phyloP scores from a whole-genome alignment of 2,329 filamentous ascomycete genomes.

The Aplosporella prunicola region DNA sequence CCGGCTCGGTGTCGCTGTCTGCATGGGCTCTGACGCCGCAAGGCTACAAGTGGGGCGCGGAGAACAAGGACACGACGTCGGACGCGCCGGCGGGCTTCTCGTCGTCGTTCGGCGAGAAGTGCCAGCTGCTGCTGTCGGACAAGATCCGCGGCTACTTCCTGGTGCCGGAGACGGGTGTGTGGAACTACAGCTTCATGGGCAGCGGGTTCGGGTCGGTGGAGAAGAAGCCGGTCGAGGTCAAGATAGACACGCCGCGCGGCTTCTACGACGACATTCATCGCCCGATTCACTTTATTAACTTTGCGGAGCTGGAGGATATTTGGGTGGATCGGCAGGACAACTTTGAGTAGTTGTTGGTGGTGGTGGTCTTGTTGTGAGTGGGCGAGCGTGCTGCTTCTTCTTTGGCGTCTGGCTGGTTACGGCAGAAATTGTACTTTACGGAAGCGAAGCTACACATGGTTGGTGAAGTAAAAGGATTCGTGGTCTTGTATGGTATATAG shows the following conservation, averaged over 20 bases:
- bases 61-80: constrained; percentile 86
- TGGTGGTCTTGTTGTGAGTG: not conserved
- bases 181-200: constrained; percentile 99
- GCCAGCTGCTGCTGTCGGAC: constrained; percentile 84
- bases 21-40: constrained; percentile 87
- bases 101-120: constrained; percentile 87
- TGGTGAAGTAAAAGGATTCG: no score
- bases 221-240: constrained; percentile 84
- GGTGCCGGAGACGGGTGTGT: constrained; percentile 77
- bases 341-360: constrained; percentile 54
- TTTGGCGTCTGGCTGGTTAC: no score
- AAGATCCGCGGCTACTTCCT: constrained; percentile 94
- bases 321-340: constrained; percentile 91
- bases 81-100: constrained; percentile 93
- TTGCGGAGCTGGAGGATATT: constrained; percentile 92
- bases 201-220: constrained; percentile 77
- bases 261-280: constrained; percentile 93
- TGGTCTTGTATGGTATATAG: no score
- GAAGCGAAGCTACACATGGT: no score
- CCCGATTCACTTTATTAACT: constrained; percentile 92
- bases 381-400: no score
- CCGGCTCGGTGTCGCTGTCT: constrained; percentile 86
- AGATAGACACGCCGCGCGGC: constrained; percentile 76
- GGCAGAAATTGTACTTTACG: no score
- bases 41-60: constrained; percentile 93